A percentile compares a stretch with the other conserved stretches of the same genome.
These are phyloP conservation scores for Penicillium maclennaniae DNA, from an alignment of 495 filamentous ascomycete species.

Conservation along the genomic window DNA sequence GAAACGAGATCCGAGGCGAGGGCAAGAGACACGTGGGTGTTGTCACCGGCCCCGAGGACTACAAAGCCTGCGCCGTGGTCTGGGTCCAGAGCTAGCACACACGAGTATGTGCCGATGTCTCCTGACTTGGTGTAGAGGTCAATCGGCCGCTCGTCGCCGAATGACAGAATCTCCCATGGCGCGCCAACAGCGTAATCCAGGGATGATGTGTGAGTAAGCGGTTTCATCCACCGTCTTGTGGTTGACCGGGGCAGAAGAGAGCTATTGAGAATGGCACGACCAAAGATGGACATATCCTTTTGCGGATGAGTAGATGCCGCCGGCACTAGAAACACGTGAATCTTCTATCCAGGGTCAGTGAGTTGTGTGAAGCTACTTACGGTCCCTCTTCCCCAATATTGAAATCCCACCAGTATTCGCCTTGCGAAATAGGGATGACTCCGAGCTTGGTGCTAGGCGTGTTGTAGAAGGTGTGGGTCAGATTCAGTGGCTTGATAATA, in stretches of 20 bases:
- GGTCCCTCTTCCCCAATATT: slow-evolving; percentile 42
- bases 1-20: slow-evolving; percentile 32
- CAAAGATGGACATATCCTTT: slow-evolving; percentile 50
- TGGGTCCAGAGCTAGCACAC: slow-evolving; percentile 42
- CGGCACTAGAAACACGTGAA: slow-evolving; percentile 36
- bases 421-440: slow-evolving; percentile 37
- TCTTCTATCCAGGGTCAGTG: too few relatives aligned
- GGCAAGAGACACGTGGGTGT: slow-evolving; percentile 8
- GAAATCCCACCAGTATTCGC: slow-evolving; percentile 30
- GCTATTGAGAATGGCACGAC: slow-evolving; percentile 51
- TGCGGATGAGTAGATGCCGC: slow-evolving; percentile 54
- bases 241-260: slow-evolving; percentile 38
- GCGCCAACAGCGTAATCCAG: slow-evolving; percentile 45
- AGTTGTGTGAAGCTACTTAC: slow-evolving; percentile 27
- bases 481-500: slow-evolving; percentile 35
- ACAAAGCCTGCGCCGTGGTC: slow-evolving; percentile 52
- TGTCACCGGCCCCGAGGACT: slow-evolving; percentile 40
- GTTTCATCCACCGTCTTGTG: slow-evolving; percentile 59
- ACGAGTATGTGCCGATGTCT: slow-evolving; percentile 45
- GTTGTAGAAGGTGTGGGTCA: slow-evolving; percentile 34
- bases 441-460: slow-evolving; percentile 23
- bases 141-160: slow-evolving; percentile 22
- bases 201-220: slow-evolving; percentile 44
- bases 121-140: slow-evolving; percentile 57
- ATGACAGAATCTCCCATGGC: slow-evolving; percentile 53